These are phyloP conservation scores for Malus hybrid DNA, from an alignment of 331 rosid species.

Conservation along the genomic window DNA sequence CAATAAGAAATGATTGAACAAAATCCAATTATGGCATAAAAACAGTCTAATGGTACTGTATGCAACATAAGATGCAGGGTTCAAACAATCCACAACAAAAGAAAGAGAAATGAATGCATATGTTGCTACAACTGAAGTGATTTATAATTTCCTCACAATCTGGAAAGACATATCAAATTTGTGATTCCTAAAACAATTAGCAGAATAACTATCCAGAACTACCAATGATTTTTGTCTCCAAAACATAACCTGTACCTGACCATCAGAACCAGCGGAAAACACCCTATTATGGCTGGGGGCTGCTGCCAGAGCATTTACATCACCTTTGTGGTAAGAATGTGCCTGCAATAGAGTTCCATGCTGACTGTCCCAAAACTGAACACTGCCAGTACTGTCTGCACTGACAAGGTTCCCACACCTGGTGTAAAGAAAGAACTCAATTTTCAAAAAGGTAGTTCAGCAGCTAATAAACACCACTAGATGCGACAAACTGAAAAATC, in stretches of 20 bases:
- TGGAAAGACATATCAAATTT: neutral
- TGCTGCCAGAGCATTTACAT: constrained; percentile 75
- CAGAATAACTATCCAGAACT: neutral
- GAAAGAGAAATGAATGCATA: neutral
- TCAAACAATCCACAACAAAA: neutral
- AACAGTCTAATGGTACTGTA: neutral
- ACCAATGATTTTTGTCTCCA: neutral
- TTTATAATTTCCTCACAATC: neutral
- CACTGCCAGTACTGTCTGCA: constrained; percentile 95
- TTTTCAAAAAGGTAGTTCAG: constrained; percentile 16
- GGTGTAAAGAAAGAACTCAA: constrained; percentile 18
- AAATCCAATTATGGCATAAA: neutral
- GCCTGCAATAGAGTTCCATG: constrained; percentile 80
- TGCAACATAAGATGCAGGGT: neutral
- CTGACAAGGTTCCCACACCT: constrained; percentile 97
- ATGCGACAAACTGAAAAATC: neutral
- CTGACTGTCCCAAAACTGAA: constrained; percentile 86
- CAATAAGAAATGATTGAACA: neutral
- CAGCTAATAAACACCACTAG: constrained; percentile 1
- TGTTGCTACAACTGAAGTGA: neutral
- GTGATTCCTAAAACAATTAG: neutral
- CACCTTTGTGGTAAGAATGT: constrained; percentile 81
- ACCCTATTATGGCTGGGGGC: constrained; percentile 77
- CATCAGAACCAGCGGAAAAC: constrained; percentile 95
- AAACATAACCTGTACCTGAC: constrained; percentile 50